Evolutionary conservation across 306 rosid species (phyloP).

Genomic region (Trichosanthes truncata): DNA sequence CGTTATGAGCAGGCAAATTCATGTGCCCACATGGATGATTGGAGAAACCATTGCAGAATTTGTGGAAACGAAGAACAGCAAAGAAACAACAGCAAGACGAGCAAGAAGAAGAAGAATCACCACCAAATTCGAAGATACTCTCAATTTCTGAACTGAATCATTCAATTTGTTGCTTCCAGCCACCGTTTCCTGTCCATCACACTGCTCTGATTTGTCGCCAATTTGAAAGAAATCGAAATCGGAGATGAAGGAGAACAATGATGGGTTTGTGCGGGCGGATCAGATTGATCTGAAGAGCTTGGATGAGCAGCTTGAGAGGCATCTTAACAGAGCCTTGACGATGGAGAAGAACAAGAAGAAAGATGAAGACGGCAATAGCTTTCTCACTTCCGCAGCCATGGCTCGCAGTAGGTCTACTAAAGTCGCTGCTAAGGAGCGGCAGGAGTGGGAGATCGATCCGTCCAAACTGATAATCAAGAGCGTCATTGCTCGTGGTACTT

Average conservation of each 20-base stretch:
- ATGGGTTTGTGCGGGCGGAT: constrained; percentile 94
- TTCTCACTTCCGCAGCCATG: constrained; percentile 8
- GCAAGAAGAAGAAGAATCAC: constrained; percentile 5
- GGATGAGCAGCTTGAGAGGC: constrained; percentile 92
- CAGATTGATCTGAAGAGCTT: constrained; percentile 98
- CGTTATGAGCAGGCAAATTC: constrained; percentile 85
- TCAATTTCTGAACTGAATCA: background rate
- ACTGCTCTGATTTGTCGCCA: background rate
- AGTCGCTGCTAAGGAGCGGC: constrained; percentile 36
- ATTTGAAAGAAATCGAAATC: background rate
- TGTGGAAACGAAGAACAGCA: constrained; percentile 8
- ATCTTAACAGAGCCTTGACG: constrained; percentile 58
- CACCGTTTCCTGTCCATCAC: background rate
- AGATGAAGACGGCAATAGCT: constrained; percentile 23
- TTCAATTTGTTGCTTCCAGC: background rate
- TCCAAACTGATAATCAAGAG: constrained; percentile 66
- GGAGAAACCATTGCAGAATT: constrained; percentile 17
- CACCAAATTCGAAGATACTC: background rate
- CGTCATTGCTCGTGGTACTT: constrained; percentile 89
- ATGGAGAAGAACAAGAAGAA: constrained; percentile 62
- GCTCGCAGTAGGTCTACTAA: constrained; percentile 5
- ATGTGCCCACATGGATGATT: constrained; percentile 83
- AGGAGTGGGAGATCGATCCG: constrained; percentile 96
- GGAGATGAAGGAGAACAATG: constrained; percentile 61
- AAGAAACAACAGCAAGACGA: background rate